Percentiles rank a stretch among this genome's conserved stretches.
These are phyloP conservation scores for Sherardia arvensis DNA, from an alignment of 257 asterid genomes.

Conservation along the genomic window DNA sequence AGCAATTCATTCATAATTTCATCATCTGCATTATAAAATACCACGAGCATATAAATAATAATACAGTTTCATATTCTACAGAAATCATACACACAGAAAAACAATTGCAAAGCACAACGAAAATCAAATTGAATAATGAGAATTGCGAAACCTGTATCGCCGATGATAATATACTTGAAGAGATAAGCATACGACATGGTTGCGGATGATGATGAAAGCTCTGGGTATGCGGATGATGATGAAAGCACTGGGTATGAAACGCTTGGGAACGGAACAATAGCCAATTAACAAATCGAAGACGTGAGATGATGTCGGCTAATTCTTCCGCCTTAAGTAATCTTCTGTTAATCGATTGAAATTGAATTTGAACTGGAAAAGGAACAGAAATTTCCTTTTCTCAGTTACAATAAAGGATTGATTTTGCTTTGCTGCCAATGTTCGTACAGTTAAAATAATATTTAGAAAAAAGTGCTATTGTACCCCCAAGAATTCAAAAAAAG, in stretches of 20 bases:
- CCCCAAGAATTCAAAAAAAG: no score
- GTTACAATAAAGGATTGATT: background rate
- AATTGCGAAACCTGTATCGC: slow-evolving; percentile 55
- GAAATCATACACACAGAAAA: background rate
- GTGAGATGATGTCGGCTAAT: background rate
- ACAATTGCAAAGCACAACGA: background rate
- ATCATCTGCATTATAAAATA: background rate
- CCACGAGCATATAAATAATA: background rate
- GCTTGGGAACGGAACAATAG: background rate
- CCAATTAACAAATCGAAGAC: background rate
- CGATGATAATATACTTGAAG: slow-evolving; percentile 88
- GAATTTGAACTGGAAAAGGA: background rate
- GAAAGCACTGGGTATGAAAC: background rate
- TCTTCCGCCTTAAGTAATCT: background rate
- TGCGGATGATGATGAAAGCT: background rate
- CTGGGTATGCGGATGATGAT: background rate
- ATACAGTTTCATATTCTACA: background rate
- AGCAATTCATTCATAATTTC: background rate
- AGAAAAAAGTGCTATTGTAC: no score
- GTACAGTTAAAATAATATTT: background rate
- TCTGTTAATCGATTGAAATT: background rate
- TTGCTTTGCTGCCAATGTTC: background rate
- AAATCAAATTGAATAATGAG: background rate
- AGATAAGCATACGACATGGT: slow-evolving; percentile 81
- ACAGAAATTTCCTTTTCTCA: background rate